Evolutionary conservation across 345 rosid species (phyloP).

Genomic region (Boechera divaricarpa): DNA sequence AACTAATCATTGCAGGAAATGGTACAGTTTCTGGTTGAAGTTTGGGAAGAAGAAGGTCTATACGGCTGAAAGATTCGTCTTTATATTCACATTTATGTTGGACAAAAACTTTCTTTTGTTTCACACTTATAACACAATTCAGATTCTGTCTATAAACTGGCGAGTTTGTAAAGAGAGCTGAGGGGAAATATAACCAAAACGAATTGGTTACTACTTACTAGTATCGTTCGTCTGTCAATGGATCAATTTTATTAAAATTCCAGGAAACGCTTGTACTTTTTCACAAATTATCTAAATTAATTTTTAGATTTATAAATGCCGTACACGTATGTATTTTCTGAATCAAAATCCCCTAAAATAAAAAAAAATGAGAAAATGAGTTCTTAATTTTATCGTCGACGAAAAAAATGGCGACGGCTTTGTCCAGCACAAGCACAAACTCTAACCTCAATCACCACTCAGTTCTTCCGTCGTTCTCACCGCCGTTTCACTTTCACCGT

Average conservation of each 20-base stretch:
- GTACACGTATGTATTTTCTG: slow-evolving; percentile 3
- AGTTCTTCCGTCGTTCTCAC: slow-evolving; percentile 2
- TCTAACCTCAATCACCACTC: slow-evolving; percentile 25
- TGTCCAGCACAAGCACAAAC: slow-evolving; percentile 11
- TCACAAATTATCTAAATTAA: not conserved
- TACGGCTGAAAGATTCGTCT: slow-evolving; percentile 54
- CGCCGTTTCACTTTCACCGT: slow-evolving; percentile 38
- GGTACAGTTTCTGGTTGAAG: slow-evolving; percentile 82
- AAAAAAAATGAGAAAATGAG: not conserved
- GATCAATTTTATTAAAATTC: not conserved
- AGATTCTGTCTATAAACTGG: not conserved
- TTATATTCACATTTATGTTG: not conserved
- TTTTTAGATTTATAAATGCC: not conserved
- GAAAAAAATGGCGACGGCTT: slow-evolving; percentile 32
- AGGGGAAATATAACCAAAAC: not conserved
- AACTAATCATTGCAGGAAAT: slow-evolving; percentile 61
- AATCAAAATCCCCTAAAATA: not conserved
- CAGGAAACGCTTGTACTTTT: not conserved
- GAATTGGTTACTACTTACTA: not conserved
- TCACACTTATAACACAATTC: not conserved
- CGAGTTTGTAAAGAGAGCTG: slow-evolving; percentile 16
- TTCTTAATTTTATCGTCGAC: slow-evolving; percentile 2
- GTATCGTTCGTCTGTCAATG: not conserved
- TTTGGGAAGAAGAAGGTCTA: slow-evolving; percentile 88
- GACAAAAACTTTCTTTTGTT: not conserved